phyloP scores from a whole-genome alignment of 2,329 filamentous ascomycete species.

The Purpureocillium lavendulum region DNA sequence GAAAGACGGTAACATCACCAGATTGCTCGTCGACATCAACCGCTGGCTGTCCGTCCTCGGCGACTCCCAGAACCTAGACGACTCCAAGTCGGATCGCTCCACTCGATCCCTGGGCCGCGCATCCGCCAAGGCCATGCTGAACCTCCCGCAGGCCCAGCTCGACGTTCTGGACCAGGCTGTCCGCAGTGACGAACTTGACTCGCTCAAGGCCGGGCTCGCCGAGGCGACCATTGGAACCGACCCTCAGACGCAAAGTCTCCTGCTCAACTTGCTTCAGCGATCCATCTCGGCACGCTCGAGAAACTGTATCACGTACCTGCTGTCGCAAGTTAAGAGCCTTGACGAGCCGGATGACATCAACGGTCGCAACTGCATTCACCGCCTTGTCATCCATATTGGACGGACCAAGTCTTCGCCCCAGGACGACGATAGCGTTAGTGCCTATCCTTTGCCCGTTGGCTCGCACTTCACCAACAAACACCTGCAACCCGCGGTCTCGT shows the following conservation, averaged over 20 bases:
- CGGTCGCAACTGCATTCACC: slow-evolving; percentile 85
- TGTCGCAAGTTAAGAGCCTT: slow-evolving; percentile 61
- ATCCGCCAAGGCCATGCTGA: slow-evolving; percentile 66
- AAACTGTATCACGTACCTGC: slow-evolving; percentile 60
- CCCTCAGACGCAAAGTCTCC: slow-evolving; percentile 48
- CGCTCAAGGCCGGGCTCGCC: slow-evolving; percentile 47
- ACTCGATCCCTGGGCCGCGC: slow-evolving; percentile 68
- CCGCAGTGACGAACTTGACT: slow-evolving; percentile 54
- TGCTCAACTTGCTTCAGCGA: slow-evolving; percentile 73
- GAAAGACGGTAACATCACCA: slow-evolving; percentile 50
- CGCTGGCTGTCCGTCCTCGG: slow-evolving; percentile 81
- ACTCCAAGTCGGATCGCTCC: slow-evolving; percentile 66
- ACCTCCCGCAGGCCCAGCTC: slow-evolving; percentile 58
- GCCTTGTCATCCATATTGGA: slow-evolving; percentile 85
- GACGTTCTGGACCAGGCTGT: slow-evolving; percentile 68
- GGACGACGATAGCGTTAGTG: slow-evolving; percentile 44
- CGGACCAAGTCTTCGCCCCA: slow-evolving; percentile 50
- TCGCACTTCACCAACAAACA: slow-evolving; percentile 59
- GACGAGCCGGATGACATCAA: slow-evolving; percentile 91
- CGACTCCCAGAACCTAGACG: slow-evolving; percentile 68
- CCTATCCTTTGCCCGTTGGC: slow-evolving; percentile 39
- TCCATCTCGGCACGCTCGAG: slow-evolving; percentile 64
- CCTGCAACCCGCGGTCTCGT: slow-evolving; percentile 69
- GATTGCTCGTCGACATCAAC: slow-evolving; percentile 60
- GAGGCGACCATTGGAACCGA: slow-evolving; percentile 41